Conservation (phyloP, 352 stramenopile genomes). For the Globisporangium barbulae region DNA sequence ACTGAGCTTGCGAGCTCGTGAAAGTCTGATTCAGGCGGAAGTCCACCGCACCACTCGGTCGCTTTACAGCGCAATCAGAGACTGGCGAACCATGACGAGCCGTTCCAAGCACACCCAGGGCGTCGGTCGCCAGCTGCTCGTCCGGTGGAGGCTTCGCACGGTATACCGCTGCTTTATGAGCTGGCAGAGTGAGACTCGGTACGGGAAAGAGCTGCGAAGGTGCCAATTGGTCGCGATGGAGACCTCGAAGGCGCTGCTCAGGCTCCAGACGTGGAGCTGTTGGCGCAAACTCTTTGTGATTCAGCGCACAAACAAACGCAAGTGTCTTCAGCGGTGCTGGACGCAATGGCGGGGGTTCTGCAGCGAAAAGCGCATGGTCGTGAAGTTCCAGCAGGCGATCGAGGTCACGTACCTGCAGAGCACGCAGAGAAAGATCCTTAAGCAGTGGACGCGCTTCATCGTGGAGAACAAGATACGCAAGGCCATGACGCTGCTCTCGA, state of each 20-base stretch:
- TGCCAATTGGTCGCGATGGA: constrained; percentile 4
- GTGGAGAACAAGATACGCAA: constrained; percentile 27
- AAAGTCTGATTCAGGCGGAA: constrained; percentile 12
- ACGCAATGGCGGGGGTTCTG: constrained; percentile 19
- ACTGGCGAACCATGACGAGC: constrained; percentile 13
- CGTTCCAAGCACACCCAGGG: neutral
- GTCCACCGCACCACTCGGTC: constrained; percentile 7
- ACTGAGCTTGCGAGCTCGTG: neutral
- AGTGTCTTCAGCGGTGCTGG: constrained; percentile 25
- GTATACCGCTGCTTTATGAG: constrained; percentile 33
- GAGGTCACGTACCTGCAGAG: constrained; percentile 17
- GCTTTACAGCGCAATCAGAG: constrained; percentile 10
- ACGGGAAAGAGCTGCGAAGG: neutral
- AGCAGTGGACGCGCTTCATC: constrained; percentile 30
- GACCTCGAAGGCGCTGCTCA: neutral
- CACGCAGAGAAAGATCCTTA: constrained; percentile 18
- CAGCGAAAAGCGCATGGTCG: constrained; percentile 13
- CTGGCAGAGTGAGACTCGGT: constrained; percentile 13
- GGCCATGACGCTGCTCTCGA: constrained; percentile 26
- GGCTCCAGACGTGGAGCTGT: constrained; percentile 26
- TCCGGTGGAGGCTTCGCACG: constrained; percentile 37
- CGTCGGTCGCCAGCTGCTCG: constrained; percentile 24
- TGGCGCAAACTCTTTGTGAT: constrained; percentile 44
- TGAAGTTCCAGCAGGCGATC: constrained; percentile 24
- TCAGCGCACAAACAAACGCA: constrained; percentile 15